phyloP scores from a whole-genome alignment of 2,329 filamentous ascomycete genomes.

The Scytalidium lignicola region DNA sequence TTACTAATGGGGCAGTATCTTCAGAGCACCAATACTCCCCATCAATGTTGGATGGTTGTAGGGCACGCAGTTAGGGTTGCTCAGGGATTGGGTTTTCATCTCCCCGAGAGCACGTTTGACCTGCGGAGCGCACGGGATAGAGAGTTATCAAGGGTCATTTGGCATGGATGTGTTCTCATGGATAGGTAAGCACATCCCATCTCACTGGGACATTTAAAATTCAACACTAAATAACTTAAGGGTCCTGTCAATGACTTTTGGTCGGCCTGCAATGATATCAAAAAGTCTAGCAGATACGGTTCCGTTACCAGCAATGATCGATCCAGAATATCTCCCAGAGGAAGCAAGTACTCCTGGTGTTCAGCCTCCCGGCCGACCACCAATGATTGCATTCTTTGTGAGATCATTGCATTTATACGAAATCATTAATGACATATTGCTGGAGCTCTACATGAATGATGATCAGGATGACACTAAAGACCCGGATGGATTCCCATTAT shows the following conservation, averaged over 20 bases:
- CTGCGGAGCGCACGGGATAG: neutral
- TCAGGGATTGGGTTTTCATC: slow-evolving; percentile 40
- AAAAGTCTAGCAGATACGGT: slow-evolving; percentile 22
- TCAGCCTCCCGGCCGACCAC: neutral
- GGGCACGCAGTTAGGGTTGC: slow-evolving; percentile 41
- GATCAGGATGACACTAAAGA: neutral
- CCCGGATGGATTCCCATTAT: neutral
- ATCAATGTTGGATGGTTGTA: slow-evolving; percentile 45
- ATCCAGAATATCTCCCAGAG: slow-evolving; percentile 25
- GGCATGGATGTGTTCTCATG: slow-evolving; percentile 35
- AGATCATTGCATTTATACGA: slow-evolving; percentile 33
- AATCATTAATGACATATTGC: slow-evolving; percentile 29
- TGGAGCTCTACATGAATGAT: slow-evolving; percentile 6
- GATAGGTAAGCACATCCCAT: slow-evolving; percentile 30
- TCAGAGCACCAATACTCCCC: slow-evolving; percentile 41
- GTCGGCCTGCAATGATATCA: slow-evolving; percentile 32
- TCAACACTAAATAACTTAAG: slow-evolving; percentile 8
- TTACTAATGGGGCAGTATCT: slow-evolving; percentile 43
- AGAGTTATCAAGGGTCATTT: slow-evolving; percentile 15
- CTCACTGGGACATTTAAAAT: neutral
- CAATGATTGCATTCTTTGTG: neutral
- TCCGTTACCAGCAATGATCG: slow-evolving; percentile 15
- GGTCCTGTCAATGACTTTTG: slow-evolving; percentile 32
- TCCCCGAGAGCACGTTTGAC: slow-evolving; percentile 28
- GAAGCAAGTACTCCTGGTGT: slow-evolving; percentile 8